phyloP scores from a whole-genome alignment of 2,329 filamentous ascomycete genomes.

The Alternaria novae-zelandiae region DNA sequence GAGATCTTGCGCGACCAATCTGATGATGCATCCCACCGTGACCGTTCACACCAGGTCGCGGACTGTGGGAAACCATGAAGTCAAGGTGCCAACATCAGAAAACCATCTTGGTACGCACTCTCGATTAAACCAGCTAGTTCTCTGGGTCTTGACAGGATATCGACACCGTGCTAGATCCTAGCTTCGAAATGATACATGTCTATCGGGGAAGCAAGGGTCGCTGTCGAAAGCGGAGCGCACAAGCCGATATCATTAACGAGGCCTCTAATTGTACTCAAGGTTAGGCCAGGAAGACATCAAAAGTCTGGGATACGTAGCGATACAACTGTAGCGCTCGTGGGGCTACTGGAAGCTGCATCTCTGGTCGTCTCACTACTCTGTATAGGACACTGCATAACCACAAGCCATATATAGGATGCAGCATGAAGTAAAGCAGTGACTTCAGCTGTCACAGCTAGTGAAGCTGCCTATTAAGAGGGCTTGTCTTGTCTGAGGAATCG shows the following conservation, averaged over 20 bases:
- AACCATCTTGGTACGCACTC: neutral
- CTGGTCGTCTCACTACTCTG: neutral
- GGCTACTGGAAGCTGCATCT: neutral
- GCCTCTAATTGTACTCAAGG: neutral
- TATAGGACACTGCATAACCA: neutral
- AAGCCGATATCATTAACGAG: neutral
- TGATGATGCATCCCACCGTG: neutral
- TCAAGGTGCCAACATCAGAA: neutral
- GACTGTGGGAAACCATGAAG: neutral
- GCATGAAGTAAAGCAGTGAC: neutral
- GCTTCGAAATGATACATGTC: neutral
- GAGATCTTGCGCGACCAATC: neutral
- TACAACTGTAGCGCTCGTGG: neutral
- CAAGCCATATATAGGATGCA: neutral
- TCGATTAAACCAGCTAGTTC: neutral
- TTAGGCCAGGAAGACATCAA: neutral
- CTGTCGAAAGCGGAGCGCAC: neutral
- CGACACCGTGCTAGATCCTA: neutral
- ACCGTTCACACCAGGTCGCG: neutral
- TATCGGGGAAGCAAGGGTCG: neutral
- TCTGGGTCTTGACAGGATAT: neutral
- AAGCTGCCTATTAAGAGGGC: neutral
- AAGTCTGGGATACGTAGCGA: neutral
- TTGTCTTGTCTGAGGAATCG: neutral
- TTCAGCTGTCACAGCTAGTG: neutral